Evolutionary conservation across 805 yeast genomes (phyloP).

Genomic region (Cephaloascus albidus): DNA sequence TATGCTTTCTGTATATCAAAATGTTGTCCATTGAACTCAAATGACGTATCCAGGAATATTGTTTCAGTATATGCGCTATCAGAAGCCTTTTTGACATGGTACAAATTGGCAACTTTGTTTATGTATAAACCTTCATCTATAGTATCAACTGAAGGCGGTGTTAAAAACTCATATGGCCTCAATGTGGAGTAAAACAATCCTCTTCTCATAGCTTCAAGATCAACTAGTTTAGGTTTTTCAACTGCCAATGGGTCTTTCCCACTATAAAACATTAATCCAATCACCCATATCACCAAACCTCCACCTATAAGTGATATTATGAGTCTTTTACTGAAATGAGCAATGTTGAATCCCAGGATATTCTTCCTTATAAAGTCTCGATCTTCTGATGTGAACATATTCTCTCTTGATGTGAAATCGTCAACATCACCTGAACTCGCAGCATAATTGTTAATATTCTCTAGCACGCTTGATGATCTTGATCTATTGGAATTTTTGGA

Average conservation of each 20-base stretch:
- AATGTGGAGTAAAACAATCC: too few species aligned
- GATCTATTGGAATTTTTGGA: slow-evolving; percentile 2
- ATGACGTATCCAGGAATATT: slow-evolving; percentile 14
- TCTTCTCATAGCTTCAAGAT: background rate
- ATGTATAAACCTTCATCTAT: background rate
- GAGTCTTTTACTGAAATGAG: slow-evolving; percentile 1
- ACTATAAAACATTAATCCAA: slow-evolving; percentile 9
- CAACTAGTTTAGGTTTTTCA: too few species aligned
- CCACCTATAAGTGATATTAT: slow-evolving; percentile 3
- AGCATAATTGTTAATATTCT: slow-evolving; percentile 15
- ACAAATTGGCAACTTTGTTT: background rate
- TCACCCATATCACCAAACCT: slow-evolving; percentile 13
- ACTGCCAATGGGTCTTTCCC: background rate
- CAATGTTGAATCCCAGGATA: slow-evolving; percentile 1
- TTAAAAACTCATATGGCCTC: background rate
- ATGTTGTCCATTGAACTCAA: slow-evolving; percentile 32
- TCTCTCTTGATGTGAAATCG: slow-evolving; percentile 14
- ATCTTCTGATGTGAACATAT: slow-evolving; percentile 8
- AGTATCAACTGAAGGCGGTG: too few species aligned
- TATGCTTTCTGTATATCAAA: slow-evolving; percentile 11
- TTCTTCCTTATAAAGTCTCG: slow-evolving; percentile 3
- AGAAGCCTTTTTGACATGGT: background rate
- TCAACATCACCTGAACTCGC: slow-evolving; percentile 5
- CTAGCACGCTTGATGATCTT: slow-evolving; percentile 17
- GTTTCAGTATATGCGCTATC: background rate